phyloP scores from a whole-genome alignment of 768 basidiomycete species.

The Tricholoma sp. region DNA sequence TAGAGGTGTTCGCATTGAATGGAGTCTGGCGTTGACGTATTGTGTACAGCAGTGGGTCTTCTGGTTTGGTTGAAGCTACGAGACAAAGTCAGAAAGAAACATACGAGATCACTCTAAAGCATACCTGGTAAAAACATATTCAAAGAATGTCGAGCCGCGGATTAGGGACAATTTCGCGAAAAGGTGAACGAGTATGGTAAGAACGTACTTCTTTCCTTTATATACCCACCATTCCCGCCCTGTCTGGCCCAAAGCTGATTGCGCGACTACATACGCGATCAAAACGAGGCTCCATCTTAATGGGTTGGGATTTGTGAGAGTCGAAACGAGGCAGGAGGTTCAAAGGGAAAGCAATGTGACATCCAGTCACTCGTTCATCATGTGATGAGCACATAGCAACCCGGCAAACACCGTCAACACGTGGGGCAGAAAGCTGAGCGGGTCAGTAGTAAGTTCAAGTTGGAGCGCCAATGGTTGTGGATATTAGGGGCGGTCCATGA shows the following conservation, averaged over 20 bases:
- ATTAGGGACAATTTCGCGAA: not conserved
- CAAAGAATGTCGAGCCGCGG: not conserved
- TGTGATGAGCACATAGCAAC: constrained; percentile 24
- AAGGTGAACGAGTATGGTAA: not conserved
- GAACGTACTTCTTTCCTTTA: constrained; percentile 12
- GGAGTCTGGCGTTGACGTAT: constrained; percentile 1
- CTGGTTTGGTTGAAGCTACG: not conserved
- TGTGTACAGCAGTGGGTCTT: constrained; percentile 1
- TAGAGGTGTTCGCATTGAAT: not conserved
- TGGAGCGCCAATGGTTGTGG: not conserved
- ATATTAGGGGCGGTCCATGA: too few relatives aligned
- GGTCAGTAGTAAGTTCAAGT: too few relatives aligned
- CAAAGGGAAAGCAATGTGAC: constrained; percentile 18
- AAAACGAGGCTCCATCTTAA: constrained; percentile 21
- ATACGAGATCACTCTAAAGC: not conserved
- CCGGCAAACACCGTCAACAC: constrained; percentile 25
- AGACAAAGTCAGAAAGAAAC: not conserved
- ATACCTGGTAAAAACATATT: not conserved
- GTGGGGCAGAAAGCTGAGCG: too few relatives aligned
- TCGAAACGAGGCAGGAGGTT: constrained; percentile 16
- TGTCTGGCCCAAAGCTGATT: constrained; percentile 9
- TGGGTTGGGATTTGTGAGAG: constrained; percentile 13
- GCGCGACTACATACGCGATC: constrained; percentile 14
- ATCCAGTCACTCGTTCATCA: constrained; percentile 10
- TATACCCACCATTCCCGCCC: constrained; percentile 15